Base-by-base conservation (phyloP, 2,329 filamentous ascomycete species). In the Pseudogymnoascus destructans region DNA sequence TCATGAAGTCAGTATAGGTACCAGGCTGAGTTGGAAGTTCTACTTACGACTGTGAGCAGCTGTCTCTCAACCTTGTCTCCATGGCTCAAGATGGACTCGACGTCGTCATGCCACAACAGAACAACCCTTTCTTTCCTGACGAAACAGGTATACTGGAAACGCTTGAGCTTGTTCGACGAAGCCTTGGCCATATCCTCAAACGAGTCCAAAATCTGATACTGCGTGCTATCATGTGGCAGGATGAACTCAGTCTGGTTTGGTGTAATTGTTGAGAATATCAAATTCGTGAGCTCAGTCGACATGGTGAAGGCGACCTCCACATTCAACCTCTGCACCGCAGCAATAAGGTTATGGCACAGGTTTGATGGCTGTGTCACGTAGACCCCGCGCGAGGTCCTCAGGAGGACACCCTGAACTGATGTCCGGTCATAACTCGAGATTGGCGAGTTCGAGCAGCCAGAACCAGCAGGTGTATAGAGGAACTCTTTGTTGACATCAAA, bases 231-330 rank as follows among this genome's bases (percentile, higher is more conserved):
- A 35, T 68, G 69, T 21, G 65, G 66, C 59, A 75, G 68, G 40
- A 69, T 66, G 25, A 78, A 65, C 61, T 76, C 74, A 0, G 68
- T 72, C 58, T 77, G 73, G 32, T 68, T 67, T 5, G 70, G 68
- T 6, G 70, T 60, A 21, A 78, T 61, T 0, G 69, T 69, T n/a
- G 69, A 66, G 60, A 77, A 70, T 33, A 78, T 73, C 13, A 72
- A 73, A 17, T 73, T 70, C 25, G 74, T 74, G 58, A 75, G 74
- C 49, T 76, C 71, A 1, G 74, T 74, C 8, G 71, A 73, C 73
- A 79, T 76, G 8, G 76, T 78, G 59, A 77, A 70, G 11, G 74
- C 75, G 32, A 77, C 74, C 13, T 70, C 68, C 17, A 74, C 69
- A 61, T 77, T 76, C 58, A 78, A 70, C 57, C 70, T 71, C 57